phyloP scores from a whole-genome alignment of 2,329 filamentous ascomycete genomes.

The Chaetomiaceae sp. region DNA sequence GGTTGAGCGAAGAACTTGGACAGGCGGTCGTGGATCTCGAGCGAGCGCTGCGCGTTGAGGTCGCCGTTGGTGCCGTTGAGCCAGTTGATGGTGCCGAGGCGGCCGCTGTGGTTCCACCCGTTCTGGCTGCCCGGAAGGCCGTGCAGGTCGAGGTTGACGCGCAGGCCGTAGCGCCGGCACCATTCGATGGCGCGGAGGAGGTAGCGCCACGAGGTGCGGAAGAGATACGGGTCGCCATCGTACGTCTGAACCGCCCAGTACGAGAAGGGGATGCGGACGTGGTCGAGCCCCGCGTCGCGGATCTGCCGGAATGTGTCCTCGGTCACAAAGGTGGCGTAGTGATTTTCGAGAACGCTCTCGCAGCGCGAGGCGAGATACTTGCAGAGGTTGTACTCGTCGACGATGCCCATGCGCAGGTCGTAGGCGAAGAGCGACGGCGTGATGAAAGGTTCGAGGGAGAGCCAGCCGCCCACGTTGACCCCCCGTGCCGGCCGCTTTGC shows the following conservation, averaged over 20 bases:
- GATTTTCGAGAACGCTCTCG: conserved; percentile 70
- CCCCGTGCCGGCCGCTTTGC: conserved; percentile 75
- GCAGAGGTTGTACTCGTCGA: conserved; percentile 85
- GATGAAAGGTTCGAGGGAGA: conserved; percentile 91
- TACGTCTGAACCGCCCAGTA: conserved; percentile 94
- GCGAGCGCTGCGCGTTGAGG: conserved; percentile 71
- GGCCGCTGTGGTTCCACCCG: conserved; percentile 94
- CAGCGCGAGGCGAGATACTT: conserved; percentile 64
- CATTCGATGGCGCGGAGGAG: conserved; percentile 90
- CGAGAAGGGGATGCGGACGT: conserved; percentile 91
- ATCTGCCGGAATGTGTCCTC: conserved; percentile 83
- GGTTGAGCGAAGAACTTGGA: conserved; percentile 90
- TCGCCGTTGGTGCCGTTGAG: conserved; percentile 83
- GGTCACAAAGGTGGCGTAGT: conserved; percentile 86
- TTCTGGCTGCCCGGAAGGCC: conserved; percentile 92
- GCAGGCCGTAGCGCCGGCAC: conserved; percentile 84
- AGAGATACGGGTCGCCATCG: conserved; percentile 80
- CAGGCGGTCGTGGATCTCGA: conserved; percentile 82
- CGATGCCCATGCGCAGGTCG: conserved; percentile 59
- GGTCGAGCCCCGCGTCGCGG: conserved; percentile 81
- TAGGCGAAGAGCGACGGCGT: conserved; percentile 82
- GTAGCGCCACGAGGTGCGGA: conserved; percentile 87
- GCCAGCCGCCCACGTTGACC: conserved; percentile 91
- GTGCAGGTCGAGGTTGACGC: conserved; percentile 90
- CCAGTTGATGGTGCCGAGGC: conserved; percentile 77